These are phyloP conservation scores for Gonium pectorale DNA, from an alignment of 139 green algal genomes.

Conservation along the genomic window DNA sequence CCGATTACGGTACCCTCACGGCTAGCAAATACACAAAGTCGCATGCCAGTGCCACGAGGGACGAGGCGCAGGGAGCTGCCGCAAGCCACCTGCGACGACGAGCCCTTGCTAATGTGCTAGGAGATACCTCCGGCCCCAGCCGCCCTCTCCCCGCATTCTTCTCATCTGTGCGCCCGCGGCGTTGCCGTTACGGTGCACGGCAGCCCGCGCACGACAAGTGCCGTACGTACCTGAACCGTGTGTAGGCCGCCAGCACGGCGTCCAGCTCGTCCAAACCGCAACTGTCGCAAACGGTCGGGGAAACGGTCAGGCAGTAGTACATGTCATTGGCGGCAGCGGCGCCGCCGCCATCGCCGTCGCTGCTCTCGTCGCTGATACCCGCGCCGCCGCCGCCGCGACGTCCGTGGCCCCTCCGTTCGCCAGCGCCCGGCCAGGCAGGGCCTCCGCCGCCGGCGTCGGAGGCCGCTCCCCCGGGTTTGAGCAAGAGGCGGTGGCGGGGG, in stretches of 20 bases:
- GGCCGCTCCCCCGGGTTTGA: not conserved
- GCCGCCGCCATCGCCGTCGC: not conserved
- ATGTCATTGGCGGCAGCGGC: not conserved
- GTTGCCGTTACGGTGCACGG: too few species aligned
- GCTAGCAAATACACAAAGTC: too few species aligned
- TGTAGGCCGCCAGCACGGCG: slow-evolving; percentile 9
- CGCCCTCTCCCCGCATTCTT: too few species aligned
- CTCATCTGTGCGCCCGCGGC: too few species aligned
- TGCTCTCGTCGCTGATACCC: not conserved
- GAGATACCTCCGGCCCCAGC: too few species aligned
- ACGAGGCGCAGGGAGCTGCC: too few species aligned
- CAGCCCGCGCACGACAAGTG: too few species aligned
- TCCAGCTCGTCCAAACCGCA: slow-evolving; percentile 20
- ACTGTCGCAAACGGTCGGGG: slow-evolving; percentile 13
- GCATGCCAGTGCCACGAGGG: too few species aligned
- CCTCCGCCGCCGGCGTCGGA: not conserved
- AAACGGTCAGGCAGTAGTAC: slow-evolving; percentile 41
- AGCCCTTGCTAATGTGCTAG: too few species aligned
- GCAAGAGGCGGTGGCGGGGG: not conserved
- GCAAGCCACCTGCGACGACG: too few species aligned
- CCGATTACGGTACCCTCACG: too few species aligned
- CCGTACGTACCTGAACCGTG: not conserved
- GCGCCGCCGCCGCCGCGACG: not conserved
- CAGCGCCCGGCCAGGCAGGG: not conserved
- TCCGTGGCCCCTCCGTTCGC: not conserved